Conservation (phyloP, 352 stramenopile genomes). For the Bremia lactucae region DNA sequence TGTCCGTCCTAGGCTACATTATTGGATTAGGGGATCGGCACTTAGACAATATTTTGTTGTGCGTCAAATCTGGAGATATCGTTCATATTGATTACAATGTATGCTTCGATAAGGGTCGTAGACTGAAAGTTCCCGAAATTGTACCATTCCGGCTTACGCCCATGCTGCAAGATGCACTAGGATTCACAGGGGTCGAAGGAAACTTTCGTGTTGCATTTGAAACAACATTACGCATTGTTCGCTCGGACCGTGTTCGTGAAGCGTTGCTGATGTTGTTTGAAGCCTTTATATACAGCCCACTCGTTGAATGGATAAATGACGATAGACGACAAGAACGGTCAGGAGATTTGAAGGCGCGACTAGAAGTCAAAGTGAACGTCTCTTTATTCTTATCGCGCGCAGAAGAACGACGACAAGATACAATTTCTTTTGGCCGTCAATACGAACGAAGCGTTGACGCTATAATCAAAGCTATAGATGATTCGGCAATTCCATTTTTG, state of each 20-base stretch:
- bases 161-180: conserved; percentile 67
- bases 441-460: conserved; percentile 19
- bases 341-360: conserved; percentile 47
- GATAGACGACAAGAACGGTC: conserved; percentile 25
- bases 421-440: conserved; percentile 30
- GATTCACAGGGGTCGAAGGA: conserved; percentile 63
- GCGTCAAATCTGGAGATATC: conserved; percentile 61
- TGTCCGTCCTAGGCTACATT: conserved; percentile 82
- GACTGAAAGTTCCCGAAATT: conserved; percentile 82
- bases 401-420: conserved; percentile 63
- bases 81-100: conserved; percentile 91
- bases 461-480: conserved; percentile 12
- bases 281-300: conserved; percentile 80
- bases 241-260: conserved; percentile 50
- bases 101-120: conserved; percentile 84
- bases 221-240: conserved; percentile 56
- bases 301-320: conserved; percentile 62
- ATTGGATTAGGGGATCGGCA: conserved; percentile 87
- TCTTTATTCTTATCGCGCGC: conserved; percentile 76
- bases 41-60: conserved; percentile 87
- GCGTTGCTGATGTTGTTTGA: conserved; percentile 65
- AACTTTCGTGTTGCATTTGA: conserved; percentile 66
- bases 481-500: conserved; percentile 10
- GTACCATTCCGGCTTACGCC: conserved; percentile 87
- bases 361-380: conserved; percentile 79